Percentiles rank a stretch among this genome's conserved stretches.
phyloP scores from a whole-genome alignment of 306 rosid genomes.

The Luffa acutangula region DNA sequence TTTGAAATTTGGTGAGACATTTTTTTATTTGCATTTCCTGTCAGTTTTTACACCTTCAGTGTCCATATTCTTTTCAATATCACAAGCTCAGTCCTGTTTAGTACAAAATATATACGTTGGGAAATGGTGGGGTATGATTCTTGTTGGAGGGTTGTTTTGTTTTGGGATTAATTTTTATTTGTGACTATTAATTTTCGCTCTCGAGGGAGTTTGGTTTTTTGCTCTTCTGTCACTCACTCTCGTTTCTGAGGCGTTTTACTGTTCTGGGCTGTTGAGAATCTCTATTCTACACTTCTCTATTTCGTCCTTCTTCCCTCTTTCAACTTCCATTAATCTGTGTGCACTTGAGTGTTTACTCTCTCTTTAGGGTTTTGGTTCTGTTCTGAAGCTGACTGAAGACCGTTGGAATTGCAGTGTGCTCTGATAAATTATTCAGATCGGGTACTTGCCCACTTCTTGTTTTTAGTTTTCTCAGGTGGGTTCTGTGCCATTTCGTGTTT shows the following conservation, averaged over 20 bases:
- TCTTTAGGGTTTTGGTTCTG: slow-evolving; percentile 12
- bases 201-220: slow-evolving; percentile 10
- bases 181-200: neutral
- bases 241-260: slow-evolving; percentile 1
- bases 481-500: neutral
- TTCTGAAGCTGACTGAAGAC: slow-evolving; percentile 2
- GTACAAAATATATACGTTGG: slow-evolving; percentile 2
- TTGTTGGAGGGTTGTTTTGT: neutral
- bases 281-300: neutral
- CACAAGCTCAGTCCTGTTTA: neutral
- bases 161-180: neutral
- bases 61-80: neutral
- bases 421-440: neutral
- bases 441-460: slow-evolving; percentile 8
- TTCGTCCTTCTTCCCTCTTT: neutral
- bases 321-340: neutral
- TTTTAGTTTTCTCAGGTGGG: slow-evolving; percentile 13
- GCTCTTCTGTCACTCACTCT: slow-evolving; percentile 31
- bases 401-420: neutral
- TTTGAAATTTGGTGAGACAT: neutral
- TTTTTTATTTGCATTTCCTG: neutral
- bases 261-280: slow-evolving; percentile 1
- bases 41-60: neutral
- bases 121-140: neutral
- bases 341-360: neutral